A percentile compares a stretch with the other conserved stretches of the same genome.
phyloP scores from a whole-genome alignment of 345 rosid genomes.

The Acer yangbiense region DNA sequence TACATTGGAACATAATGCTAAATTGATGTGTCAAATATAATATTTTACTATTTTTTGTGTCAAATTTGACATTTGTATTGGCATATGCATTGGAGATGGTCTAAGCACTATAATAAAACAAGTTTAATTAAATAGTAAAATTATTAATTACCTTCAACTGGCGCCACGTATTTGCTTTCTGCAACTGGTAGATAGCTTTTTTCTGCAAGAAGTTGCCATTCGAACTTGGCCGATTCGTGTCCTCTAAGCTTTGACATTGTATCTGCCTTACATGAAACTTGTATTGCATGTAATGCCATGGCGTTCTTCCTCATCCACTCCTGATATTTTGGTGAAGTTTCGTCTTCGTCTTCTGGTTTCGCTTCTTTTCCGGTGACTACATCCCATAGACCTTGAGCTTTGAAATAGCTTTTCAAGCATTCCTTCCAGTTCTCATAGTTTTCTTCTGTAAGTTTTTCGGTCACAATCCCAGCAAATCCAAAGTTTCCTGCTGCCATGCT shows the following conservation, averaged over 20 bases:
- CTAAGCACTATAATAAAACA: too few relatives aligned
- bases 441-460: neutral
- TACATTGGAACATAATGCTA: too few relatives aligned
- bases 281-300: conserved; percentile 4
- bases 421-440: neutral
- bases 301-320: neutral
- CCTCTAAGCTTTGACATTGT: neutral
- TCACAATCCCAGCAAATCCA: neutral
- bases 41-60: too few relatives aligned
- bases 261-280: neutral
- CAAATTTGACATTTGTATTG: too few relatives aligned
- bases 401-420: neutral
- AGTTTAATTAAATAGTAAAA: too few relatives aligned
- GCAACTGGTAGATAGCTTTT: neutral
- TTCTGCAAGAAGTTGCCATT: neutral
- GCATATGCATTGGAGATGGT: too few relatives aligned
- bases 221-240: neutral
- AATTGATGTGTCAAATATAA: too few relatives aligned
- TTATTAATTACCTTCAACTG: neutral
- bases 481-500: conserved; percentile 2
- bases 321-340: neutral
- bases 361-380: neutral
- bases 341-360: neutral
- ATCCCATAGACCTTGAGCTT: neutral
- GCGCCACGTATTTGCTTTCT: too few relatives aligned